Percentiles rank a stretch among this genome's conserved stretches.
These are phyloP conservation scores for Tolypocladium capitatum DNA, from an alignment of 2,329 filamentous ascomycete species.

Conservation along the genomic window DNA sequence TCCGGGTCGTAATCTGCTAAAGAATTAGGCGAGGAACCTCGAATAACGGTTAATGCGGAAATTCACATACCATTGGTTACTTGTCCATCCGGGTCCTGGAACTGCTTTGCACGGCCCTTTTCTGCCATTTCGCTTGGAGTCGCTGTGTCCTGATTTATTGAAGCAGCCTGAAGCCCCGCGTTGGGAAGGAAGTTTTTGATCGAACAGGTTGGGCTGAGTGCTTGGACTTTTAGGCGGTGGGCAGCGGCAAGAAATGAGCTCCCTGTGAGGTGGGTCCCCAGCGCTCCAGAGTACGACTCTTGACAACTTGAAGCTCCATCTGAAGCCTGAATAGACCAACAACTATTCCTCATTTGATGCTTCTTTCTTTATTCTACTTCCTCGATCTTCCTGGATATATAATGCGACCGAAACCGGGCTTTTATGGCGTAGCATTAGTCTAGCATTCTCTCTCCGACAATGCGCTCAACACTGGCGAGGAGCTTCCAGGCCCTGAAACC, in stretches of 20 bases:
- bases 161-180: constrained; percentile 12
- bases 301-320: background rate
- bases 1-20: constrained; percentile 68
- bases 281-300: background rate
- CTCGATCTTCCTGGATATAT: no score
- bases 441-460: constrained; percentile 8
- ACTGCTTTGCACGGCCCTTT: constrained; percentile 43
- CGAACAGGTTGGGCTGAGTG: background rate
- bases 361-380: background rate
- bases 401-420: background rate
- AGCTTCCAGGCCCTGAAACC: constrained; percentile 20
- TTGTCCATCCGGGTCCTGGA: constrained; percentile 49
- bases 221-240: constrained; percentile 39
- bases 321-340: background rate
- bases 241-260: constrained; percentile 28
- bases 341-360: background rate
- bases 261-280: background rate
- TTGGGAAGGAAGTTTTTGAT: constrained; percentile 21
- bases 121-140: constrained; percentile 33
- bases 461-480: constrained; percentile 23
- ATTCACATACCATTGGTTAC: constrained; percentile 42
- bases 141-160: constrained; percentile 2
- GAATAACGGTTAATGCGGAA: background rate
- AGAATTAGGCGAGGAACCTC: background rate
- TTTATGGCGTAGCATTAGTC: background rate